Conservation (phyloP, 2,329 filamentous ascomycete genomes). For the Microcera coccophila region DNA sequence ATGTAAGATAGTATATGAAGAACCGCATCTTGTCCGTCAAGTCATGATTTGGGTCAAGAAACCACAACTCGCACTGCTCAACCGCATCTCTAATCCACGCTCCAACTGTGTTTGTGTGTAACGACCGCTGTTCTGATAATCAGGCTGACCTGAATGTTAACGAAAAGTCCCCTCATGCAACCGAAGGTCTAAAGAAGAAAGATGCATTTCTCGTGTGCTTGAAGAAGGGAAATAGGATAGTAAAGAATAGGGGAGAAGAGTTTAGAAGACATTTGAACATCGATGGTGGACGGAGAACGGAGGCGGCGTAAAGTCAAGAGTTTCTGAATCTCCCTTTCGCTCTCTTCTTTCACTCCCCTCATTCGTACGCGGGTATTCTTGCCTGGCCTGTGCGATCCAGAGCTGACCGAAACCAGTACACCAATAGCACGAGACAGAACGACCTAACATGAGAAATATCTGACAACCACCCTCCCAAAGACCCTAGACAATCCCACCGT, state of each 20-base stretch:
- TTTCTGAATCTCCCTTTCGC: constrained; percentile 22
- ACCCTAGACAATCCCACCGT: constrained; percentile 9
- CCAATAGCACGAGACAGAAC: constrained; percentile 26
- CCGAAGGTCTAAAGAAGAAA: too few relatives aligned
- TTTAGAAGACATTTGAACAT: background rate
- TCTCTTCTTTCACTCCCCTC: constrained; percentile 15
- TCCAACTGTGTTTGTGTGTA: too few relatives aligned
- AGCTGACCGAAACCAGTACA: constrained; percentile 23
- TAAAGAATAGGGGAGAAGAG: too few relatives aligned
- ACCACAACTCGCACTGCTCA: too few relatives aligned
- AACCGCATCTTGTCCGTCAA: background rate
- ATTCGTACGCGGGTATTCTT: constrained; percentile 2
- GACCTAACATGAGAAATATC: constrained; percentile 28
- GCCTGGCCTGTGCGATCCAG: constrained; percentile 13
- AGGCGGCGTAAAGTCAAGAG: constrained; percentile 23
- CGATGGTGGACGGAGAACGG: background rate
- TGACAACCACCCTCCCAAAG: constrained; percentile 16
- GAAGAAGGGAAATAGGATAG: too few relatives aligned
- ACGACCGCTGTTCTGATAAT: too few relatives aligned
- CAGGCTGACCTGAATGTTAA: too few relatives aligned
- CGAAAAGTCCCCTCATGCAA: too few relatives aligned
- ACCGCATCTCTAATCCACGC: too few relatives aligned
- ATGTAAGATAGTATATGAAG: background rate
- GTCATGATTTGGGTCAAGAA: background rate
- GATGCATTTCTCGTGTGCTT: too few relatives aligned